Conservation (phyloP, 2,329 filamentous ascomycete genomes). For the Aotearoamyces nothofagi region DNA sequence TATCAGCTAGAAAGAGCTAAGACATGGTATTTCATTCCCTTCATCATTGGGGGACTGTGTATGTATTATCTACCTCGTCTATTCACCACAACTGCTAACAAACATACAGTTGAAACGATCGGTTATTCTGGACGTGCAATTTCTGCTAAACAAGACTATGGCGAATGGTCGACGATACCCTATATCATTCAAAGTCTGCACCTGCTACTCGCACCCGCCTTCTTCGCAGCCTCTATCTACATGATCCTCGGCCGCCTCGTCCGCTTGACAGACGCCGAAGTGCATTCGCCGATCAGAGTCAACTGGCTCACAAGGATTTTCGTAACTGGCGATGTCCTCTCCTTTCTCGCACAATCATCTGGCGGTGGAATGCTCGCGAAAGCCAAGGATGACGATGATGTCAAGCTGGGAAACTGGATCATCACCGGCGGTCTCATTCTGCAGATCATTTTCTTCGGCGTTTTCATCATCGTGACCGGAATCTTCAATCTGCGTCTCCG, state of each 20-base stretch:
- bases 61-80: constrained; percentile 9
- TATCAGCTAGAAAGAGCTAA: constrained; percentile 21
- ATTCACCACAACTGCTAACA: too few relatives aligned
- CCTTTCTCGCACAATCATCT: constrained; percentile 21
- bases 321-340: constrained; percentile 25
- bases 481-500: constrained; percentile 9
- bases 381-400: constrained; percentile 12
- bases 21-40: constrained; percentile 31
- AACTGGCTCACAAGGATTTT: constrained; percentile 24
- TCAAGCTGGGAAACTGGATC: constrained; percentile 22
- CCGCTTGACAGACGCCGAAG: constrained; percentile 17
- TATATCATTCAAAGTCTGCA: constrained; percentile 23
- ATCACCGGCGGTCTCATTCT: constrained; percentile 31
- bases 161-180: constrained; percentile 4
- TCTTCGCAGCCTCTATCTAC: constrained; percentile 23
- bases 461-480: constrained; percentile 24
- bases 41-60: constrained; percentile 32
- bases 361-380: constrained; percentile 13
- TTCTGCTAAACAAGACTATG: constrained; percentile 4
- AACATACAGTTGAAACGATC: constrained; percentile 7
- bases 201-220: constrained; percentile 21
- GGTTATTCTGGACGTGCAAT: constrained; percentile 6
- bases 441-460: constrained; percentile 34
- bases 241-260: constrained; percentile 24
- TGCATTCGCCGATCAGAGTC: constrained; percentile 17